Percentiles rank a stretch among this genome's conserved stretches.
phyloP scores from a whole-genome alignment of 2,329 filamentous ascomycete species.

The Thermothelomyces thermophilus region DNA sequence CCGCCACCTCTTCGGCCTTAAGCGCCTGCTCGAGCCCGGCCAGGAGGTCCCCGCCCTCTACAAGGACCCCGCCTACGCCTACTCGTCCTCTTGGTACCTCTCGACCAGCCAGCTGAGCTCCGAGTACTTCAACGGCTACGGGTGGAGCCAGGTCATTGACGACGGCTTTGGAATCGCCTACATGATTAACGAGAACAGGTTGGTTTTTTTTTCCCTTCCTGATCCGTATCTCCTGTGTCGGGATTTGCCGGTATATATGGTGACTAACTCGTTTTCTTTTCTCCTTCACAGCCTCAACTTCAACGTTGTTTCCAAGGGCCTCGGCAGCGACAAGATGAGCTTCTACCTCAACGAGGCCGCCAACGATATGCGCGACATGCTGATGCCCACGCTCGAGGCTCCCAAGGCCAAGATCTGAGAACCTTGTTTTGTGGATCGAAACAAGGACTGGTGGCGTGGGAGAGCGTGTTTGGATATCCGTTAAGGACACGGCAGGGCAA shows the following conservation, averaged over 20 bases:
- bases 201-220: slow-evolving; percentile 25
- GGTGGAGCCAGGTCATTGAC: slow-evolving; percentile 96
- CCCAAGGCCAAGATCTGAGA: slow-evolving; percentile 77
- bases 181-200: slow-evolving; percentile 99
- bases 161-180: slow-evolving; percentile 96
- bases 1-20: slow-evolving; percentile 92
- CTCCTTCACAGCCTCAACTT: slow-evolving; percentile 72
- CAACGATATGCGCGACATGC: slow-evolving; percentile 77
- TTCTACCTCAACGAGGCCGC: slow-evolving; percentile 94
- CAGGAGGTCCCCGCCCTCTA: slow-evolving; percentile 79
- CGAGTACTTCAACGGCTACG: slow-evolving; percentile 98
- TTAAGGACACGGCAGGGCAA: too few relatives aligned
- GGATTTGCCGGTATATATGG: too few relatives aligned
- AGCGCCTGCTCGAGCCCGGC: slow-evolving; percentile 75
- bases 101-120: slow-evolving; percentile 84
- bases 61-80: slow-evolving; percentile 76
- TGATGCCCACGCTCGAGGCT: slow-evolving; percentile 70
- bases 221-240: too few relatives aligned
- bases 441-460: neutral
- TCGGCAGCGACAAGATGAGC: slow-evolving; percentile 89
- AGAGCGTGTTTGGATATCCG: slow-evolving; percentile 1
- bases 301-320: slow-evolving; percentile 90
- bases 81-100: slow-evolving; percentile 84
- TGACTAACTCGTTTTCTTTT: too few relatives aligned
- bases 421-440: neutral